phyloP scores from a whole-genome alignment of 108 stramenopile genomes.

The Skeletonema grethae region DNA sequence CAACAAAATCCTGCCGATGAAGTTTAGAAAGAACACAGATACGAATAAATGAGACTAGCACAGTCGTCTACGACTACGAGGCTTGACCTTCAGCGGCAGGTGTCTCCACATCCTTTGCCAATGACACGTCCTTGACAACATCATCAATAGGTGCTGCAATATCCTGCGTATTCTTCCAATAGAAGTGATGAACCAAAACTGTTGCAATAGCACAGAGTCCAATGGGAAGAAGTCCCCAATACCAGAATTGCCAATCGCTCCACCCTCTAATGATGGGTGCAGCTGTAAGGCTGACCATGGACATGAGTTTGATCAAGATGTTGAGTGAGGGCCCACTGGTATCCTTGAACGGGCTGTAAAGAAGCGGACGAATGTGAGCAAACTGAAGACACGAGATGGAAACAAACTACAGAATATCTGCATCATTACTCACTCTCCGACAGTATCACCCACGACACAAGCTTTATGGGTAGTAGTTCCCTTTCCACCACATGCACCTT shows the following conservation, averaged over 20 bases:
- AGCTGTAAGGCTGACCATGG: constrained; percentile 80
- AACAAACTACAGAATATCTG: neutral
- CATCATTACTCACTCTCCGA: constrained; percentile 66
- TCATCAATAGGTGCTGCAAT: constrained; percentile 44
- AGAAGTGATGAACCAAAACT: constrained; percentile 51
- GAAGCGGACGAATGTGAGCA: neutral
- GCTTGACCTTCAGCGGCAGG: neutral
- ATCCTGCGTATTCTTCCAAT: constrained; percentile 51
- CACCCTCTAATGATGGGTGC: constrained; percentile 67
- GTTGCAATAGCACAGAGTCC: constrained; percentile 68
- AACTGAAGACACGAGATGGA: neutral
- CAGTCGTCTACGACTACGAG: neutral
- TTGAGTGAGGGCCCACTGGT: constrained; percentile 89
- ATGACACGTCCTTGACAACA: constrained; percentile 14
- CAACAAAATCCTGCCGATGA: neutral
- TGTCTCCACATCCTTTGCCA: constrained; percentile 8
- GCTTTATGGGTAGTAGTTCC: constrained; percentile 93
- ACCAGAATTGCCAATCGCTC: constrained; percentile 67
- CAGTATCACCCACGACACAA: constrained; percentile 93
- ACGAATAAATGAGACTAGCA: neutral
- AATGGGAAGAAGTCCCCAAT: constrained; percentile 76
- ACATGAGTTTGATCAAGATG: constrained; percentile 95
- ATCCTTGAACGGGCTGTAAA: constrained; percentile 74
- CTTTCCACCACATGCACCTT: constrained; percentile 62
- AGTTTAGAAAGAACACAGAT: neutral